Evolutionary conservation across 495 filamentous ascomycete species (phyloP), one percentile per base, ranked within the genome.

Genomic region (Penicilliopsis zonata): DNA sequence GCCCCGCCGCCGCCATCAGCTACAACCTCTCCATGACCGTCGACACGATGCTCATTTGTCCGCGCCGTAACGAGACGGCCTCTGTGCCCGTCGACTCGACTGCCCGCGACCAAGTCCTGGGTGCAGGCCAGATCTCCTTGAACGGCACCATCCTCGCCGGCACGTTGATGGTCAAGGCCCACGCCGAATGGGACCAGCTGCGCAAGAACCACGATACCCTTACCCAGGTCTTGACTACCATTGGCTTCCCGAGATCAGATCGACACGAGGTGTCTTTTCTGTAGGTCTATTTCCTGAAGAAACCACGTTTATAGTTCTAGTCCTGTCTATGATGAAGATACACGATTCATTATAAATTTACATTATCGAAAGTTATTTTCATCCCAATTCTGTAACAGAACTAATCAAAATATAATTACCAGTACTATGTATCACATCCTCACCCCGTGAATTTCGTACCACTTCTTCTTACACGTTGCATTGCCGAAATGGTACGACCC

Each of bases 381-480:
- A n/a, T n/a, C n/a, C n/a, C n/a, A n/a, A n/a, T n/a, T n/a, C n/a
- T n/a, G n/a, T n/a, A n/a, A n/a, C n/a, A n/a, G n/a, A n/a, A n/a
- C n/a, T n/a, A 24, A 24, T n/a, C 21, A 24, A n/a, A 24, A 24
- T 24, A 24, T 7, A 7, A n/a, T n/a, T 24, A 21, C n/a, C n/a
- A n/a, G n/a, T n/a, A n/a, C n/a, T n/a, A n/a, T n/a, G 8, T 14
- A 13, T 45, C 33, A 48, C 9, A 36, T 13, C n/a, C 27, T 38
- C 18, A 54, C 34, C 2, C 33, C 32, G 35, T 57, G 43, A 9
- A 62, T 43, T 35, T 61, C 56, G 31, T 50, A 62, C 58, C 58
- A 95, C 47, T 85, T 82, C 63, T 84, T 92, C 51, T 85, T 84
- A 46, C 82, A 88, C 0, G 86, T 94, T 2, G 82, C 75, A 50